Conservation (phyloP, 306 rosid genomes). For the Ceratonia siliqua region DNA sequence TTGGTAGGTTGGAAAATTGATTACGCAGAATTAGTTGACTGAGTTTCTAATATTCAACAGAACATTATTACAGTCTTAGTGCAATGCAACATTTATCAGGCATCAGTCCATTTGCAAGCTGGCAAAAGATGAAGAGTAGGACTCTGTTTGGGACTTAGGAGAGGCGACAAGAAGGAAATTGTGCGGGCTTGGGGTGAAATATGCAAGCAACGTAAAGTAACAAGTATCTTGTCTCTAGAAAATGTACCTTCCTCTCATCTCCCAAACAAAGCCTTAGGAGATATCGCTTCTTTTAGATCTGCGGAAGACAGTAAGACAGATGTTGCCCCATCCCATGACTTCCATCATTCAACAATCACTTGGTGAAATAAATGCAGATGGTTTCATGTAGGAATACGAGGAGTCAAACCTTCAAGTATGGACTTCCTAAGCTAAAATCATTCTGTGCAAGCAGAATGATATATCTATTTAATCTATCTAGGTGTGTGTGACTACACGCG, state of each 20-base stretch:
- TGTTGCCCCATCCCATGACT: background rate
- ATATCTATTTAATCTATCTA: background rate
- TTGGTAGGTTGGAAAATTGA: background rate
- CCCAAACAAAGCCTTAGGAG: background rate
- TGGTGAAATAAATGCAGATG: background rate
- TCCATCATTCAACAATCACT: background rate
- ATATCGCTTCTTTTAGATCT: background rate
- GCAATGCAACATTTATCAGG: background rate
- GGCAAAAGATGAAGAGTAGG: background rate
- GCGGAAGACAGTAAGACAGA: background rate
- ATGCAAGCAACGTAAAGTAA: background rate
- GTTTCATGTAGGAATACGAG: too few species aligned
- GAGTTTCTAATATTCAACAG: background rate
- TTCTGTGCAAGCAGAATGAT: background rate
- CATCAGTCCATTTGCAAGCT: background rate
- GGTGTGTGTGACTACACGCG: background rate
- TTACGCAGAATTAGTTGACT: background rate
- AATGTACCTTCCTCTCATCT: background rate
- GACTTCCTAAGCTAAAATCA: too few species aligned
- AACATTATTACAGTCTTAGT: background rate
- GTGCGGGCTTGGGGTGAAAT: background rate
- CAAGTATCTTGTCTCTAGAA: background rate
- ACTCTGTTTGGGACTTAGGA: background rate
- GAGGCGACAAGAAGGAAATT: background rate
- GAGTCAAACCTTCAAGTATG: too few species aligned